These are phyloP conservation scores for Talaromyces atroroseus DNA, from an alignment of 2,329 filamentous ascomycete genomes.

Conservation along the genomic window DNA sequence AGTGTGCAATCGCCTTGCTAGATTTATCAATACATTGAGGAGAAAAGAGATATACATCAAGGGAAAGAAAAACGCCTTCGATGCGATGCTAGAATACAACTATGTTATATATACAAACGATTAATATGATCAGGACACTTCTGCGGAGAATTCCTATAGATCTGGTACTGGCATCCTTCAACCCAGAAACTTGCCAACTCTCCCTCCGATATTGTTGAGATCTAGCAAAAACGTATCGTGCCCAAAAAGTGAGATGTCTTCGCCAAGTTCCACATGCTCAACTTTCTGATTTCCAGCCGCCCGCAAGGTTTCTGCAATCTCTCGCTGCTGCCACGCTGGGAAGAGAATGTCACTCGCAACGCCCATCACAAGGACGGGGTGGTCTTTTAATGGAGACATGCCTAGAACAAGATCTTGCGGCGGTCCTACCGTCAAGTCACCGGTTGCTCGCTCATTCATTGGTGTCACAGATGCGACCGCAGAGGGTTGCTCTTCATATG, in stretches of 20 bases:
- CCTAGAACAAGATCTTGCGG: slow-evolving; percentile 77
- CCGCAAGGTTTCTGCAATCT: slow-evolving; percentile 79
- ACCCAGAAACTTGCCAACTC: slow-evolving; percentile 70
- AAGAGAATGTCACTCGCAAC: slow-evolving; percentile 96
- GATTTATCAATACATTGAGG: no score
- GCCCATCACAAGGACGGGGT: slow-evolving; percentile 81
- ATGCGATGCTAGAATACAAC: slow-evolving; percentile 11
- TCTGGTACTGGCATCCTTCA: slow-evolving; percentile 28
- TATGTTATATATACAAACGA: slow-evolving; percentile 8
- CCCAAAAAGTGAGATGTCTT: slow-evolving; percentile 90
- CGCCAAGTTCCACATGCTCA: slow-evolving; percentile 82
- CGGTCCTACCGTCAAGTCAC: slow-evolving; percentile 41
- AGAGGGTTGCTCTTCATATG: slow-evolving; percentile 80
- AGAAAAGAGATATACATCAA: neutral
- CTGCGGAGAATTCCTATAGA: neutral
- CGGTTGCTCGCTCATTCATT: slow-evolving; percentile 26
- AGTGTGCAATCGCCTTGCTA: no score
- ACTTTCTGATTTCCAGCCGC: slow-evolving; percentile 74
- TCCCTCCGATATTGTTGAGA: slow-evolving; percentile 83
- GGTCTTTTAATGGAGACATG: slow-evolving; percentile 64
- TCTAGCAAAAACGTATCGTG: slow-evolving; percentile 96
- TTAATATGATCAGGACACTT: neutral
- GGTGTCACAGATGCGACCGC: slow-evolving; percentile 36
- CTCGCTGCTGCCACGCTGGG: slow-evolving; percentile 94
- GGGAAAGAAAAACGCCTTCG: neutral